phyloP scores from a whole-genome alignment of 495 filamentous ascomycete genomes.

The Hypoxylon fuscum region DNA sequence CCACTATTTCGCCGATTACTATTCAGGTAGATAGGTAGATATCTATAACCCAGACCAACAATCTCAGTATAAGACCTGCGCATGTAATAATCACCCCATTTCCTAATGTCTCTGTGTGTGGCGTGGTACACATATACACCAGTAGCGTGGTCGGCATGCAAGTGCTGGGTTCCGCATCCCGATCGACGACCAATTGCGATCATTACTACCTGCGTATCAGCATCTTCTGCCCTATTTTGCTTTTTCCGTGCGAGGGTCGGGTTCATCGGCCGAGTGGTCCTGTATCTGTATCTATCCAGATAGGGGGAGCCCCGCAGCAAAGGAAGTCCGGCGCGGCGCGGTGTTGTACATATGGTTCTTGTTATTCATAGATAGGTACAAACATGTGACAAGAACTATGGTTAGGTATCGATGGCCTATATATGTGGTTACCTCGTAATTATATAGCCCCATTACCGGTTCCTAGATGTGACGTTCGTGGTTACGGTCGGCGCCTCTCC shows the following conservation, averaged over 20 bases:
- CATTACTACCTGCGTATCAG: slow-evolving; percentile 3
- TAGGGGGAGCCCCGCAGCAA: background rate
- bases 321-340: slow-evolving; percentile 4
- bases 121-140: slow-evolving; percentile 20
- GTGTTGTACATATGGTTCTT: too few species aligned
- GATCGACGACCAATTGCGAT: slow-evolving; percentile 34
- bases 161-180: slow-evolving; percentile 38
- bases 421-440: too few species aligned
- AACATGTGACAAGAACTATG: too few species aligned
- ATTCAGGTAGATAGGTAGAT: background rate
- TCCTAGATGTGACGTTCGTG: too few species aligned
- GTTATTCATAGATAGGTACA: too few species aligned
- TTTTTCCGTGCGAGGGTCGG: background rate
- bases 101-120: slow-evolving; percentile 12
- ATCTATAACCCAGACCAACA: too few species aligned
- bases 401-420: too few species aligned
- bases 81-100: slow-evolving; percentile 30
- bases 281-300: slow-evolving; percentile 9
- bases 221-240: slow-evolving; percentile 2
- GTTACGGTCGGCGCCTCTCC: too few species aligned
- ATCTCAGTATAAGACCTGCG: slow-evolving; percentile 16
- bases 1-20: background rate
- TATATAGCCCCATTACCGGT: too few species aligned
- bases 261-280: slow-evolving; percentile 17
- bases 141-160: slow-evolving; percentile 37